Evolutionary conservation across 2,329 filamentous ascomycete genomes (phyloP).

Genomic region (Colletotrichum sp.): DNA sequence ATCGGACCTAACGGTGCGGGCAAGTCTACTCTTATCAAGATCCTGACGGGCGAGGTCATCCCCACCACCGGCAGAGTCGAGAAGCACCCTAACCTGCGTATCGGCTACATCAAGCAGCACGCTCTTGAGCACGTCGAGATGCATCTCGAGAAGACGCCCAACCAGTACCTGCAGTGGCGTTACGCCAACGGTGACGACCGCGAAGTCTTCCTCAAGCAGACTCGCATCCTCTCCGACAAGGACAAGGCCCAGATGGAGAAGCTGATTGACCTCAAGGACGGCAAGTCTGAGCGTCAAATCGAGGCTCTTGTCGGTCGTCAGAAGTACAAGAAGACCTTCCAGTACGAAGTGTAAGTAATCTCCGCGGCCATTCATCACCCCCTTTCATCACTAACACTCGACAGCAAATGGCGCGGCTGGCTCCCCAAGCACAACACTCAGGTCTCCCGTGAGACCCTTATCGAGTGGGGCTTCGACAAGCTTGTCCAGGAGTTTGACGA

Average conservation of each 20-base stretch:
- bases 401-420: constrained; percentile 85
- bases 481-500: constrained; percentile 98
- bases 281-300: constrained; percentile 76
- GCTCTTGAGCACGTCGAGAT: constrained; percentile 99
- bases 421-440: constrained; percentile 93
- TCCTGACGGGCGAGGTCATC: constrained; percentile 90
- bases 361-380: not conserved
- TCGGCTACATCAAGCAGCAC: constrained; percentile 99
- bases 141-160: constrained; percentile 99
- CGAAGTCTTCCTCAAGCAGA: constrained; percentile 97
- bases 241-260: constrained; percentile 94
- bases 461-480: constrained; percentile 88
- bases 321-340: constrained; percentile 99
- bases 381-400: constrained; percentile 27
- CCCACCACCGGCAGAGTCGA: constrained; percentile 87
- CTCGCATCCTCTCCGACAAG: constrained; percentile 82
- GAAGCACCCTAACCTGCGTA: constrained; percentile 98
- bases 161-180: constrained; percentile 98
- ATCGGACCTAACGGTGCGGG: constrained; percentile 98
- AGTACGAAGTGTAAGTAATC: constrained; percentile 83
- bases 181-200: constrained; percentile 97
- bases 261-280: constrained; percentile 82
- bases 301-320: constrained; percentile 94
- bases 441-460: constrained; percentile 90
- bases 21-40: constrained; percentile 97